A percentile compares a stretch with the other conserved stretches of the same genome.
phyloP scores from a whole-genome alignment of 2,329 filamentous ascomycete genomes.

The Ceratocystis variospora region DNA sequence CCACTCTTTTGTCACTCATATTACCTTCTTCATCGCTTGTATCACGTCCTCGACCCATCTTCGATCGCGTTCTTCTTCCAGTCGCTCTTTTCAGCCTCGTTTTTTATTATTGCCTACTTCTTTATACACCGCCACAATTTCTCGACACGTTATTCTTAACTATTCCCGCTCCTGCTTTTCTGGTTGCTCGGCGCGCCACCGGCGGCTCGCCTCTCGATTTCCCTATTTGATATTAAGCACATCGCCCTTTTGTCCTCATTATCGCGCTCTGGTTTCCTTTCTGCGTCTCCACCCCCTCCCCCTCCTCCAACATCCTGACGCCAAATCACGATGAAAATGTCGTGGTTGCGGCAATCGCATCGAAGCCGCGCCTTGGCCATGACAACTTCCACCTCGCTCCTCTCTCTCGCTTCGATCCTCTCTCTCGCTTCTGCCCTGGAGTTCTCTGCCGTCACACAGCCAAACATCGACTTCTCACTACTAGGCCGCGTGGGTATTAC shows the following conservation, averaged over 20 bases:
- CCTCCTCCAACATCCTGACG: neutral
- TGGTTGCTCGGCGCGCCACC: slow-evolving; percentile 14
- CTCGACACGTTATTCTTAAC: slow-evolving; percentile 16
- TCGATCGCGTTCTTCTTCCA: neutral
- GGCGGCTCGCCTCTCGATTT: slow-evolving; percentile 18
- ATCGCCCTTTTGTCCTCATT: neutral
- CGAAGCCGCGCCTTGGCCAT: slow-evolving; percentile 7
- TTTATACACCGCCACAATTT: slow-evolving; percentile 11
- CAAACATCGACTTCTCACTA: slow-evolving; percentile 63
- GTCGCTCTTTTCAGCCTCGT: slow-evolving; percentile 15
- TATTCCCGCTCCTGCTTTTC: slow-evolving; percentile 1
- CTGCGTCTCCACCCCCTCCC: neutral
- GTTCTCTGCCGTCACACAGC: slow-evolving; percentile 48
- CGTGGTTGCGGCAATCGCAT: slow-evolving; percentile 16
- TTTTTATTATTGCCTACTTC: neutral
- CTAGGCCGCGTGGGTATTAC: slow-evolving; percentile 74
- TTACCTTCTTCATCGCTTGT: neutral
- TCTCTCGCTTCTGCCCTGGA: slow-evolving; percentile 32
- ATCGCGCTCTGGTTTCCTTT: neutral
- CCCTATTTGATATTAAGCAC: neutral
- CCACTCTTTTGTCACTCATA: slow-evolving; percentile 14
- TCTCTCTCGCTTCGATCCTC: slow-evolving; percentile 17
- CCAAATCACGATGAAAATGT: slow-evolving; percentile 15
- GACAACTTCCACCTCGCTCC: slow-evolving; percentile 10
- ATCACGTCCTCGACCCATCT: neutral